Base-by-base conservation (phyloP, 768 basidiomycete species). In the Leccinum imitatum region DNA sequence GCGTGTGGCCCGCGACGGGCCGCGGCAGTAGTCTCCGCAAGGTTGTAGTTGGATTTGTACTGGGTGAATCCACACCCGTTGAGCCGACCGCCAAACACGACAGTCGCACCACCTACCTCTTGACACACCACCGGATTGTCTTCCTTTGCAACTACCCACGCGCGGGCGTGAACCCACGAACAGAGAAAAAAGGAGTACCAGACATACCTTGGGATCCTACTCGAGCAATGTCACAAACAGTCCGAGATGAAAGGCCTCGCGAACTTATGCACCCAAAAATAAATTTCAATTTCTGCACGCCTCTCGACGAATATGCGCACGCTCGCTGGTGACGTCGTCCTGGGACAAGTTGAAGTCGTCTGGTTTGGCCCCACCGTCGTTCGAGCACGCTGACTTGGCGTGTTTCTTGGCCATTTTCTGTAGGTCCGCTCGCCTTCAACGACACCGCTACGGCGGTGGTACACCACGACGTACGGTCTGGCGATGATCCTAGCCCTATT, bases 81-180 rank as follows among this genome's bases (percentile, higher is more conserved):
- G 59, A 65, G 52, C 37, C 25, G 30, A 39, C 58, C 41, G 21
- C 50, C 17, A 21, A 6, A 21, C 17, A 44, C 13, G 37, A 37
- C 27, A 53, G 44, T 21, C 50, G 33, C 58, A 25, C 15, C 15
- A 77, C 84, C 53, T 61, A 93, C 93, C 75, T 90, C 80, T 63
- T 82, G 80, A 67, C 89, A 94, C n/a, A 90, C 90, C 31, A 75
- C 72, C 14, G 87, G 85, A 35, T 82, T 82, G 63, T 95, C 92
- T 54, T 74, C 61, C 69, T 95, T 95, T 7, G 90, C 90, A 37
- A 75, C 75, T 93, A 21, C 53, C 41, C 8, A 5, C 17, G 5
- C 17, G 10, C 8, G 17, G 8, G 31, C 23, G 39, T 54, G 59
- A 60, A 60, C 37, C 30, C 30, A 31, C 30, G 30, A 19, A 11